phyloP scores from a whole-genome alignment of 306 rosid species.

The Calophaca sinica region DNA sequence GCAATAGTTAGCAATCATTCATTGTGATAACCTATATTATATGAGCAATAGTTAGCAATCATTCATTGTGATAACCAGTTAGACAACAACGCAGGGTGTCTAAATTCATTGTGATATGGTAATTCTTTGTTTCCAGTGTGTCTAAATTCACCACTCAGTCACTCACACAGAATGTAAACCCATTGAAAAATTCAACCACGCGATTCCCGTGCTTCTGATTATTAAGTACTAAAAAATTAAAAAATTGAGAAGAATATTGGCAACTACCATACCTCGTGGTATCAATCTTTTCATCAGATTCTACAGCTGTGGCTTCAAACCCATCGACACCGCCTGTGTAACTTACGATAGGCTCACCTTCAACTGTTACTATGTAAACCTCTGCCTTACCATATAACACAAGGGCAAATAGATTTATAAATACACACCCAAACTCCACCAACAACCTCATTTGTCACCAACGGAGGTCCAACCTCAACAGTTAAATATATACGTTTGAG shows the following conservation, averaged over 20 bases:
- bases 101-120: too few relatives aligned
- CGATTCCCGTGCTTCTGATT: background rate
- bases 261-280: conserved; percentile 64
- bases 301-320: conserved; percentile 56
- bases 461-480: conserved; percentile 46
- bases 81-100: background rate
- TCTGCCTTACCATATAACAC: conserved; percentile 64
- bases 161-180: conserved; percentile 18
- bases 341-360: conserved; percentile 93
- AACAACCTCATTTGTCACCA: conserved; percentile 57
- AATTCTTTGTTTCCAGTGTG: too few relatives aligned
- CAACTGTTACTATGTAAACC: conserved; percentile 82
- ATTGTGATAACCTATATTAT: too few relatives aligned
- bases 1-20: too few relatives aligned
- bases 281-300: conserved; percentile 56
- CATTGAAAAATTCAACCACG: background rate
- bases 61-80: too few relatives aligned
- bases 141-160: too few relatives aligned
- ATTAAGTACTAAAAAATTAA: background rate
- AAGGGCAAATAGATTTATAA: conserved; percentile 53
- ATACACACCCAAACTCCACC: conserved; percentile 47
- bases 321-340: conserved; percentile 75
- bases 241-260: conserved; percentile 11
- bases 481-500: conserved; percentile 7
- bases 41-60: too few relatives aligned